These are phyloP conservation scores for Aspergillus unguis DNA, from an alignment of 2,329 filamentous ascomycete genomes.

Conservation along the genomic window DNA sequence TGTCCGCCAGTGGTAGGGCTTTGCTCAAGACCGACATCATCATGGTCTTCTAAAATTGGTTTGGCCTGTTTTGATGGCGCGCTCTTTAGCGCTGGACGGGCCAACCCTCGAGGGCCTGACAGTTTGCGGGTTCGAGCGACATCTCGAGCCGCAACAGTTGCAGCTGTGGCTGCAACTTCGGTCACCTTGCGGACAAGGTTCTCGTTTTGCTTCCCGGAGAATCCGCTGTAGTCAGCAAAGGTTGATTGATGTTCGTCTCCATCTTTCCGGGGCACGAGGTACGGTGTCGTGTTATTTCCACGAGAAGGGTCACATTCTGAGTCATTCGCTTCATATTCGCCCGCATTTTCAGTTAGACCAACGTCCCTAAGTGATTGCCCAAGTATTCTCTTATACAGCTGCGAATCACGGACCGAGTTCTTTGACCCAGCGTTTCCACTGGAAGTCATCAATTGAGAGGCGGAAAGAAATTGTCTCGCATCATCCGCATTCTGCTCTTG, in stretches of 20 bases:
- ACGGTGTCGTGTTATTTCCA: slow-evolving; percentile 50
- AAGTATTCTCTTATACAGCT: slow-evolving; percentile 88
- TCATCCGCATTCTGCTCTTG: slow-evolving; percentile 34
- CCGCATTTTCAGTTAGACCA: slow-evolving; percentile 61
- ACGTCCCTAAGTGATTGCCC: slow-evolving; percentile 85
- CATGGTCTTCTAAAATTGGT: slow-evolving; percentile 44
- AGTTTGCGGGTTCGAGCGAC: slow-evolving; percentile 55
- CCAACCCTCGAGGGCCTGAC: slow-evolving; percentile 38
- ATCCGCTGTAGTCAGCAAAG: slow-evolving; percentile 52
- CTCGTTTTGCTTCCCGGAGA: slow-evolving; percentile 79
- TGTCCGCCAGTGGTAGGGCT: slow-evolving; percentile 66
- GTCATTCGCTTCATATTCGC: slow-evolving; percentile 33
- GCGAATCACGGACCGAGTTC: slow-evolving; percentile 76
- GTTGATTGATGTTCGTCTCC: slow-evolving; percentile 38
- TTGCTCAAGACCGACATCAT: slow-evolving; percentile 45
- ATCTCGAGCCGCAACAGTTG: slow-evolving; percentile 80
- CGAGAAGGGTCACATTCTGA: slow-evolving; percentile 21
- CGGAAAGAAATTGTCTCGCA: slow-evolving; percentile 30
- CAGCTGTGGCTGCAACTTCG: slow-evolving; percentile 89
- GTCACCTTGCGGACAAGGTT: slow-evolving; percentile 80
- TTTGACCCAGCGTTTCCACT: slow-evolving; percentile 49
- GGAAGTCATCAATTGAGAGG: slow-evolving; percentile 28
- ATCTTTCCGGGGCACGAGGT: slow-evolving; percentile 68
- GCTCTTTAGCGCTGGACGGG: slow-evolving; percentile 35
- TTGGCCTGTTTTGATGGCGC: slow-evolving; percentile 32